phyloP scores from a whole-genome alignment of 768 basidiomycete species.

The Podaxis rugospora region DNA sequence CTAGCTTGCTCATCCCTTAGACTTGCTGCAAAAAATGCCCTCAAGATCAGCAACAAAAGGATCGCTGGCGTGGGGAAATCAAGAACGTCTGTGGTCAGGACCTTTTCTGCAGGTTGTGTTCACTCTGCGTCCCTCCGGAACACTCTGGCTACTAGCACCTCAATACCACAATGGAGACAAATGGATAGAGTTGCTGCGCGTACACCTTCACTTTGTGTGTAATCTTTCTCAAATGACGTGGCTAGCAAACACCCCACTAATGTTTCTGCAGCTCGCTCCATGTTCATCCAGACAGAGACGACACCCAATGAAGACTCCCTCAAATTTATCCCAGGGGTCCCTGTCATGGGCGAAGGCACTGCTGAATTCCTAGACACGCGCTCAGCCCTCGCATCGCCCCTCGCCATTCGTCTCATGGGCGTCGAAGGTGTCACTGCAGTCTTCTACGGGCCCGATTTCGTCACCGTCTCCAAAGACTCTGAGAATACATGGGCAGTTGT shows the following conservation, averaged over 20 bases:
- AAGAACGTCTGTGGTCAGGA: not conserved
- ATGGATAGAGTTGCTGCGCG: not conserved
- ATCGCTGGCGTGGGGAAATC: not conserved
- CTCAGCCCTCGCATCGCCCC: slow-evolving; percentile 81
- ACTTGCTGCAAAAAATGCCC: not conserved
- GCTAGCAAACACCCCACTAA: not conserved
- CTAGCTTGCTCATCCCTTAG: not conserved
- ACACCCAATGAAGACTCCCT: slow-evolving; percentile 97
- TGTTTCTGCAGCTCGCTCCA: slow-evolving; percentile 57
- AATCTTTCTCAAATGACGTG: not conserved
- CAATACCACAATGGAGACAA: slow-evolving; percentile 9
- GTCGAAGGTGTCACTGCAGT: slow-evolving; percentile 86
- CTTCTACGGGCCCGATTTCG: slow-evolving; percentile 98
- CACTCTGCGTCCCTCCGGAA: not conserved
- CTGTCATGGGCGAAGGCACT: slow-evolving; percentile 84
- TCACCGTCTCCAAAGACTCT: slow-evolving; percentile 89
- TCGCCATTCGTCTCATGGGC: slow-evolving; percentile 94
- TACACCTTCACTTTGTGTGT: slow-evolving; percentile 8
- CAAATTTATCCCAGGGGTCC: slow-evolving; percentile 93
- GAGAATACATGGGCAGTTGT: slow-evolving; percentile 85
- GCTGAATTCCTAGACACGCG: slow-evolving; percentile 94
- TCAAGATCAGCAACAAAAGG: not conserved
- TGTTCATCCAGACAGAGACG: slow-evolving; percentile 98
- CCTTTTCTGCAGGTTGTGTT: not conserved
- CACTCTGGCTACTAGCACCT: slow-evolving; percentile 2